phyloP scores from a whole-genome alignment of 441 rosid genomes.

The Omphalea diandra region DNA sequence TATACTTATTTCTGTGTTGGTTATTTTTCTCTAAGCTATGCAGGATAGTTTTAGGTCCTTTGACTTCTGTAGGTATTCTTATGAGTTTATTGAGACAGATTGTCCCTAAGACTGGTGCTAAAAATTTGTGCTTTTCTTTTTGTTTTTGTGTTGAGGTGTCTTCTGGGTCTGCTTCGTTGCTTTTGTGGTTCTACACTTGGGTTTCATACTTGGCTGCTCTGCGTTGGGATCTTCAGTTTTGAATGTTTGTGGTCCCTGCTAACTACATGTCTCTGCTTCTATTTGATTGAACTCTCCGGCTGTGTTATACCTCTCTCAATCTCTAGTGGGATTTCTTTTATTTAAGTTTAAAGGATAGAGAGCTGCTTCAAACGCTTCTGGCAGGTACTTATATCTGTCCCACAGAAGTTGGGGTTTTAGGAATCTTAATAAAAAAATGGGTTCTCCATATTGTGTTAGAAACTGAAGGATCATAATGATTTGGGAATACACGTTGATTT shows the following conservation, averaged over 20 bases:
- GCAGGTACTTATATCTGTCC: conserved; percentile 59
- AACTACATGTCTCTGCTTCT: conserved; percentile 58
- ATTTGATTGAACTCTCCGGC: conserved; percentile 58
- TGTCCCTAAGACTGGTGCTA: conserved; percentile 42
- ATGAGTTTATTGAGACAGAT: conserved; percentile 38
- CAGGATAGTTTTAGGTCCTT: conserved; percentile 32
- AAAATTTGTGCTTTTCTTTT: conserved; percentile 60
- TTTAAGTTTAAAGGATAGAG: conserved; percentile 41
- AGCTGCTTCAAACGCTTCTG: conserved; percentile 59
- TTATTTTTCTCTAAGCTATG: conserved; percentile 39
- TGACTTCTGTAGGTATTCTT: conserved; percentile 31
- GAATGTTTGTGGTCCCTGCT: conserved; percentile 56
- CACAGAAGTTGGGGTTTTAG: conserved; percentile 39
- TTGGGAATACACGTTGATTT: too few species aligned
- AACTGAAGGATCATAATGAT: too few species aligned
- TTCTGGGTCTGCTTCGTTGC: conserved; percentile 79
- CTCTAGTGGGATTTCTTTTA: conserved; percentile 38
- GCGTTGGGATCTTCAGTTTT: conserved; percentile 65
- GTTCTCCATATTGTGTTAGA: too few species aligned
- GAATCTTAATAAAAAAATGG: conserved; percentile 10
- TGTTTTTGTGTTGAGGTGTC: conserved; percentile 89
- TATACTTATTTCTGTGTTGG: conserved; percentile 47
- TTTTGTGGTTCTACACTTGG: conserved; percentile 84
- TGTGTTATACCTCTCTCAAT: conserved; percentile 47
- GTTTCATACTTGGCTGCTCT: conserved; percentile 58